Conservation (phyloP, 164 flowering plant genomes). For the Berberis vulgaris region DNA sequence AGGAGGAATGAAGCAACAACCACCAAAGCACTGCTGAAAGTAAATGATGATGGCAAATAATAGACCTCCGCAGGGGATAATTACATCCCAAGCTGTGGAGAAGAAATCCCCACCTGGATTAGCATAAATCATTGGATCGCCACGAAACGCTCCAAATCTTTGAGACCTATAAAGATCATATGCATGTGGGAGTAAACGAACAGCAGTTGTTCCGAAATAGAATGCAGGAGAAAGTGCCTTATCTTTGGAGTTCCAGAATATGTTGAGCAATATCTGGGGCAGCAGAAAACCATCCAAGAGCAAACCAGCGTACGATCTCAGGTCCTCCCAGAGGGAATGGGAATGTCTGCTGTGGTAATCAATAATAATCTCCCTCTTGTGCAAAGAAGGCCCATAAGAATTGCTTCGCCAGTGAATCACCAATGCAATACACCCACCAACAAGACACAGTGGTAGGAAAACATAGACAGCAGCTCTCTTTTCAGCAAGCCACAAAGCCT, state of each 20-base stretch:
- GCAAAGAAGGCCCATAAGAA: background rate
- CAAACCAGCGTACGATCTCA: constrained; percentile 52
- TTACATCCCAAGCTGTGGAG: constrained; percentile 60
- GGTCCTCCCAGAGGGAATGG: constrained; percentile 30
- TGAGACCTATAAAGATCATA: constrained; percentile 53
- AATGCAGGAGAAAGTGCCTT: constrained; percentile 34
- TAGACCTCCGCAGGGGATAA: constrained; percentile 36
- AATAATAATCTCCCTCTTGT: background rate
- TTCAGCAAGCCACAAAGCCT: constrained; percentile 30
- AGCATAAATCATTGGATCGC: constrained; percentile 33
- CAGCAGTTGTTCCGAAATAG: constrained; percentile 48
- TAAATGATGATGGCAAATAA: constrained; percentile 35
- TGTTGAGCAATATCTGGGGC: constrained; percentile 56
- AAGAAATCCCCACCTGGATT: constrained; percentile 35
- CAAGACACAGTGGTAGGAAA: constrained; percentile 27
- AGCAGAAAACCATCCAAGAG: constrained; percentile 55
- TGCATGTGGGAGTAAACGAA: constrained; percentile 50
- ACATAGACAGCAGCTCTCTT: constrained; percentile 25
- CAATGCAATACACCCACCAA: constrained; percentile 34
- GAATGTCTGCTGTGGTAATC: background rate
- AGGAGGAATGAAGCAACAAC: constrained; percentile 37
- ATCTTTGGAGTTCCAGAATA: constrained; percentile 31
- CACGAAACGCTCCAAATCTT: constrained; percentile 7
- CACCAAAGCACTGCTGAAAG: constrained; percentile 64
- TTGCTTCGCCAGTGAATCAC: constrained; percentile 19